Evolutionary conservation across 805 yeast genomes (phyloP).

Genomic region (Pichia exigua): DNA sequence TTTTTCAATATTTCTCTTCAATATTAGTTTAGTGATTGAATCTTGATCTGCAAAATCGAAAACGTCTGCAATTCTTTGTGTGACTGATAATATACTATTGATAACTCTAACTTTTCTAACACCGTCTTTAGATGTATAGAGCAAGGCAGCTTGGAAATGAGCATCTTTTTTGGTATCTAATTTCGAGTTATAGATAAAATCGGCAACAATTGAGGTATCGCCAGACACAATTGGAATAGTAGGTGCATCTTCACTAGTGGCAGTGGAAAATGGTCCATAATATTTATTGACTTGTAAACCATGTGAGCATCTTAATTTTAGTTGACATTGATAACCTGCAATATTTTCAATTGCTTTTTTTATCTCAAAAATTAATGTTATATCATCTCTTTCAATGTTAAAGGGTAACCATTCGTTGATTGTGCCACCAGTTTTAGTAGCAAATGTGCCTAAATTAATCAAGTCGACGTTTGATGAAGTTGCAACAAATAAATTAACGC

Average conservation of each 20-base stretch:
- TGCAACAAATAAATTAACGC: conserved; percentile 69
- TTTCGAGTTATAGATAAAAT: conserved; percentile 71
- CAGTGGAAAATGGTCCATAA: conserved; percentile 49
- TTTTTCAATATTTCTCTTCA: conserved; percentile 39
- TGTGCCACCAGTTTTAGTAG: conserved; percentile 63
- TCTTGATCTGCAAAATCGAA: conserved; percentile 79
- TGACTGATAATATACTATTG: conserved; percentile 74
- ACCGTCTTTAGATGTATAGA: conserved; percentile 77
- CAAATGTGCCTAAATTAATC: conserved; percentile 60
- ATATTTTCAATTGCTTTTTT: conserved; percentile 41
- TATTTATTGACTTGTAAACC: conserved; percentile 78
- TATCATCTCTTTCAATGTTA: conserved; percentile 59
- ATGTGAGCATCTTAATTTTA: conserved; percentile 79
- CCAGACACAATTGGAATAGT: conserved; percentile 23
- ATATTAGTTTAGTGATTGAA: conserved; percentile 43
- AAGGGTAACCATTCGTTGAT: conserved; percentile 61
- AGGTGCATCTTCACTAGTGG: conserved; percentile 28
- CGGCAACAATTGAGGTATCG: conserved; percentile 60
- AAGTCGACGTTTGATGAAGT: conserved; percentile 58
- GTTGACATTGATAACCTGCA: conserved; percentile 69
- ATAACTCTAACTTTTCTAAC: conserved; percentile 78
- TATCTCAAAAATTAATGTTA: conserved; percentile 51
- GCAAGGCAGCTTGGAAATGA: conserved; percentile 83
- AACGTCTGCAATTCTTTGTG: conserved; percentile 63
- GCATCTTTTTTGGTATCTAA: conserved; percentile 65